These are phyloP conservation scores for Hygrocybe coccinea DNA, from an alignment of 768 basidiomycete species.

Conservation along the genomic window DNA sequence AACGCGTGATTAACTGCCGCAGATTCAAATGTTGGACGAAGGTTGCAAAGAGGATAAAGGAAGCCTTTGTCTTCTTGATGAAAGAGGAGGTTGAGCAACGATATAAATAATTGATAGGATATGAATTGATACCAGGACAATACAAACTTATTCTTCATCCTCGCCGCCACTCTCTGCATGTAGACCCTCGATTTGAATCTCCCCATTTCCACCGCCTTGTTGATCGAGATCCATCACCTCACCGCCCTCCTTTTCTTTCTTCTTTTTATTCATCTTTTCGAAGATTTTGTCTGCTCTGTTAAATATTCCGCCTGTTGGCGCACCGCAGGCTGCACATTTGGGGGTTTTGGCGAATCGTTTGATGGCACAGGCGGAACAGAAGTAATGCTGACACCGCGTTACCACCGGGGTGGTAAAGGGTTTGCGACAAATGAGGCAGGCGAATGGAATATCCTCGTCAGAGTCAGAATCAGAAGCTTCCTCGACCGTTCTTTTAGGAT, in stretches of 20 bases:
- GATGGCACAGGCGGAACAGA: slow-evolving; percentile 92
- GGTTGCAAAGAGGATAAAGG: too few relatives aligned
- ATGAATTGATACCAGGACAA: not conserved
- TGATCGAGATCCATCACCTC: slow-evolving; percentile 43
- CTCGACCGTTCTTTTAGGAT: slow-evolving; percentile 56
- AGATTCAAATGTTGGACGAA: too few relatives aligned
- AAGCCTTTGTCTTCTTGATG: not conserved
- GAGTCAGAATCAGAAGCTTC: slow-evolving; percentile 64
- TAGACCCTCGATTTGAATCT: slow-evolving; percentile 61
- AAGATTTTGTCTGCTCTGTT: slow-evolving; percentile 93
- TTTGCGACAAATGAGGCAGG: slow-evolving; percentile 95
- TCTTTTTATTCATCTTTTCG: slow-evolving; percentile 75
- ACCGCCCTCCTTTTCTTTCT: slow-evolving; percentile 50
- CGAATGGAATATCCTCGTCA: slow-evolving; percentile 90
- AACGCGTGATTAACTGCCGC: too few relatives aligned
- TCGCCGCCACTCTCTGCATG: slow-evolving; percentile 29
- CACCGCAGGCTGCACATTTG: slow-evolving; percentile 91
- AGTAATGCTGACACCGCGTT: slow-evolving; percentile 96
- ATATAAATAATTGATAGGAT: not conserved
- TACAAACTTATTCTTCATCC: slow-evolving; percentile 25
- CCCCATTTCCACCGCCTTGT: slow-evolving; percentile 33
- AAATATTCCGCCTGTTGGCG: slow-evolving; percentile 93
- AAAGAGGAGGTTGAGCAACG: not conserved
- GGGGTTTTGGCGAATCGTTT: slow-evolving; percentile 91
- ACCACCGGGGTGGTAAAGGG: slow-evolving; percentile 93